These are phyloP conservation scores for Phytopythium helicoides DNA, from an alignment of 352 stramenopile genomes.

Conservation along the genomic window DNA sequence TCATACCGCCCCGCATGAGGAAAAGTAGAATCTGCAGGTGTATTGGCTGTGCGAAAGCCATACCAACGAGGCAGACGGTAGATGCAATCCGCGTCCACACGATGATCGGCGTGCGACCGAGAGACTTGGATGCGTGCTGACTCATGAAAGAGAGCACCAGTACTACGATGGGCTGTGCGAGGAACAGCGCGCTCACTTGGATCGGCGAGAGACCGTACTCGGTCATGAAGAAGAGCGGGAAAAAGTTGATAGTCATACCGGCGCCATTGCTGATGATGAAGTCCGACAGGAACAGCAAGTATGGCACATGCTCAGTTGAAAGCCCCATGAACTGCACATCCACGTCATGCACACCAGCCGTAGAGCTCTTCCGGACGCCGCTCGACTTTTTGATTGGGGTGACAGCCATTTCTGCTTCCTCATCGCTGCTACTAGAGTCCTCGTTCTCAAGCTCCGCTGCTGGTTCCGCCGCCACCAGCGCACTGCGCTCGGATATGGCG, in stretches of 20 bases:
- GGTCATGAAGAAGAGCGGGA: slow-evolving; percentile 81
- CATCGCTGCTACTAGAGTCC: not conserved
- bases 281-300: slow-evolving; percentile 67
- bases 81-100: slow-evolving; percentile 55
- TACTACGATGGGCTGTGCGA: slow-evolving; percentile 61
- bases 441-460: slow-evolving; percentile 1
- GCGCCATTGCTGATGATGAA: slow-evolving; percentile 86
- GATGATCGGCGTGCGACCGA: slow-evolving; percentile 74
- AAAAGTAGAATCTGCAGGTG: slow-evolving; percentile 64
- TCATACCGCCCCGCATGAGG: slow-evolving; percentile 78
- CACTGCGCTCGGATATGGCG: slow-evolving; percentile 1
- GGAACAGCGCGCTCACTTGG: slow-evolving; percentile 64
- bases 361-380: not conserved
- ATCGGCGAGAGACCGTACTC: slow-evolving; percentile 76
- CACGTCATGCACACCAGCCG: slow-evolving; percentile 6
- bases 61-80: slow-evolving; percentile 56
- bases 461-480: not conserved
- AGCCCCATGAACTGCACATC: slow-evolving; percentile 59
- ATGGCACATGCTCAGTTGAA: slow-evolving; percentile 65
- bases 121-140: slow-evolving; percentile 43
- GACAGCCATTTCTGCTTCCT: not conserved
- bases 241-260: slow-evolving; percentile 86
- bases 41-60: slow-evolving; percentile 59
- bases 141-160: slow-evolving; percentile 58
- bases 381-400: not conserved